A percentile compares a stretch with the other conserved stretches of the same genome.
Conservation (phyloP, 2,329 filamentous ascomycete genomes). For the Colletotrichum sp. region DNA sequence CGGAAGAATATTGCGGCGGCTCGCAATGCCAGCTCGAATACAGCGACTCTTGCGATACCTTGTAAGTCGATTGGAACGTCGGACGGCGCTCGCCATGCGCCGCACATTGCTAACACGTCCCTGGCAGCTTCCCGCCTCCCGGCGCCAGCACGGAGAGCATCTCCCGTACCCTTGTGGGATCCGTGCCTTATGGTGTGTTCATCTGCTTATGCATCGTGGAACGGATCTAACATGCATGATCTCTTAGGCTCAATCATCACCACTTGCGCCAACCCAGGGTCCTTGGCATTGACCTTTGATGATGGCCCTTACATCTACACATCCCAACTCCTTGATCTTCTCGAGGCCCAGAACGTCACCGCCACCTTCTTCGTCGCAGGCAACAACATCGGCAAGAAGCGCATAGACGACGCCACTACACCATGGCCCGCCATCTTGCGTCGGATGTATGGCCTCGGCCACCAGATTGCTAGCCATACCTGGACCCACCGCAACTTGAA, state of each 20-base stretch:
- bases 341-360: conserved; percentile 34
- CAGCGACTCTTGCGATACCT: conserved; percentile 44
- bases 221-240: conserved; percentile 22
- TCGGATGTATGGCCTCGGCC: conserved; percentile 46
- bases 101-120: not conserved
- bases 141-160: conserved; percentile 36
- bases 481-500: conserved; percentile 39
- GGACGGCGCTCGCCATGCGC: not conserved
- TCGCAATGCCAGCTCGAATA: conserved; percentile 44
- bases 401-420: conserved; percentile 41
- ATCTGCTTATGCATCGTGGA: conserved; percentile 20
- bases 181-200: conserved; percentile 42
- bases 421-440: conserved; percentile 41
- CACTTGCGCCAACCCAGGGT: conserved; percentile 38
- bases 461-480: conserved; percentile 51
- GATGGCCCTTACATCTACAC: conserved; percentile 52
- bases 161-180: conserved; percentile 34
- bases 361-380: conserved; percentile 50
- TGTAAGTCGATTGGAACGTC: conserved; percentile 33
- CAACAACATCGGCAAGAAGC: conserved; percentile 44
- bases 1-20: conserved; percentile 37
- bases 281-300: conserved; percentile 52
- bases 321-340: conserved; percentile 41
- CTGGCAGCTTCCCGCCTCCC: conserved; percentile 32
- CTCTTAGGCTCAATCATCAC: conserved; percentile 37